Percentiles rank a stretch among this genome's conserved stretches.
Conservation (phyloP, 768 basidiomycete species). For the Leucocoprinus sp. region DNA sequence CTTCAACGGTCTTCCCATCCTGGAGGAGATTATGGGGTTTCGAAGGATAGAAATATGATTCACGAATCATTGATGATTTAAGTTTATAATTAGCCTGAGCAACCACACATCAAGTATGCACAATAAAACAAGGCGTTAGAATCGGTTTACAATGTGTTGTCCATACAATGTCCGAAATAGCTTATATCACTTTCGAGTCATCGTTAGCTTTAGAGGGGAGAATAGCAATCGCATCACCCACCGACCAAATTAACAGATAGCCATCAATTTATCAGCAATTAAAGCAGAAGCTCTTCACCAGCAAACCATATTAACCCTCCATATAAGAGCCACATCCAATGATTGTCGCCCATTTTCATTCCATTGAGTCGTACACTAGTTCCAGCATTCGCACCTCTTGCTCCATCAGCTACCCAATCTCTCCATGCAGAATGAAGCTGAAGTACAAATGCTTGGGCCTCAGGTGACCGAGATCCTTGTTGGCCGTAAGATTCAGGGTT, state of each 20-base stretch:
- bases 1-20: constrained; percentile 17
- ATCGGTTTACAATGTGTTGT: not conserved
- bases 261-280: not conserved
- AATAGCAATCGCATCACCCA: not conserved
- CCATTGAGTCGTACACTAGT: not conserved
- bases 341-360: not conserved
- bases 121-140: too few relatives aligned
- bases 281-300: not conserved
- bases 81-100: too few relatives aligned
- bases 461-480: constrained; percentile 52
- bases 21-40: not conserved
- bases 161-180: not conserved
- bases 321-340: not conserved
- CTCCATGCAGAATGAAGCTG: constrained; percentile 67
- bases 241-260: not conserved
- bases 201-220: not conserved
- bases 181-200: not conserved
- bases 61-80: too few relatives aligned
- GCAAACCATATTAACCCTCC: not conserved
- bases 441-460: constrained; percentile 74
- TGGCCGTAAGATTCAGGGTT: constrained; percentile 50
- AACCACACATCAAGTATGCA: too few relatives aligned
- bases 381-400: constrained; percentile 27
- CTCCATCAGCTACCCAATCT: constrained; percentile 60
- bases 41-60: not conserved